Evolutionary conservation across 2,329 filamentous ascomycete genomes (phyloP).

Genomic region (Hypoxylon sp.): DNA sequence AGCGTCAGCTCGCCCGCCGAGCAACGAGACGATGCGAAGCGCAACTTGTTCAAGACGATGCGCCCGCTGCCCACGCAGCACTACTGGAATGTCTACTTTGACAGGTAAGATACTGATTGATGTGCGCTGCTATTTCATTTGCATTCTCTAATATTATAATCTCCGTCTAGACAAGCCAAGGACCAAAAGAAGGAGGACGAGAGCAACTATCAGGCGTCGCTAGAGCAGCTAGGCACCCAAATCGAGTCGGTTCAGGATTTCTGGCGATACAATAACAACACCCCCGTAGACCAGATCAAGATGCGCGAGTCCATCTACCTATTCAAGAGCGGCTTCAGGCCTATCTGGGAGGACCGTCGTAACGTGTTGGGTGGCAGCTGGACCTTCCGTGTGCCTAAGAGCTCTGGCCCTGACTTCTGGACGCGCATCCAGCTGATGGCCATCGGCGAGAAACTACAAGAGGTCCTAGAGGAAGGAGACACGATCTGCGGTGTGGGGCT

Average conservation of each 20-base stretch:
- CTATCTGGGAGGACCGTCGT: conserved; percentile 87
- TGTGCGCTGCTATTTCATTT: neutral
- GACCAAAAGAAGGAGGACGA: conserved; percentile 59
- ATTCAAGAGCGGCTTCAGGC: conserved; percentile 83
- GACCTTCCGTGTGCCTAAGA: conserved; percentile 92
- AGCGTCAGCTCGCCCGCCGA: conserved; percentile 78
- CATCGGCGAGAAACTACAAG: conserved; percentile 85
- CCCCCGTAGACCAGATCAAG: conserved; percentile 80
- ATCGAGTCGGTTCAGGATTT: conserved; percentile 89
- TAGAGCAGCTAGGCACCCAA: conserved; percentile 74
- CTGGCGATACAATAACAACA: conserved; percentile 87
- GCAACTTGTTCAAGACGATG: conserved; percentile 83
- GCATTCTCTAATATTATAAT: conserved; percentile 13
- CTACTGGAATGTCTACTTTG: conserved; percentile 82
- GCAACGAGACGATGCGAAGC: conserved; percentile 83
- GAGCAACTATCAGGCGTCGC: conserved; percentile 65
- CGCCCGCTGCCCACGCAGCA: conserved; percentile 82
- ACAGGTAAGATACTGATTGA: conserved; percentile 62
- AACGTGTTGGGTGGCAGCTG: conserved; percentile 90
- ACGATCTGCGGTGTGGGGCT: conserved; percentile 92
- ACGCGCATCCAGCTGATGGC: conserved; percentile 85
- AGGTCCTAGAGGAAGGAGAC: conserved; percentile 78
- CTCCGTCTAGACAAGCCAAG: conserved; percentile 58
- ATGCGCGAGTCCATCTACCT: conserved; percentile 84
- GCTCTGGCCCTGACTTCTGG: conserved; percentile 80